Evolutionary conservation across 306 rosid species (phyloP), one percentile per base, ranked within the genome.

Genomic region (Prunus padus): DNA sequence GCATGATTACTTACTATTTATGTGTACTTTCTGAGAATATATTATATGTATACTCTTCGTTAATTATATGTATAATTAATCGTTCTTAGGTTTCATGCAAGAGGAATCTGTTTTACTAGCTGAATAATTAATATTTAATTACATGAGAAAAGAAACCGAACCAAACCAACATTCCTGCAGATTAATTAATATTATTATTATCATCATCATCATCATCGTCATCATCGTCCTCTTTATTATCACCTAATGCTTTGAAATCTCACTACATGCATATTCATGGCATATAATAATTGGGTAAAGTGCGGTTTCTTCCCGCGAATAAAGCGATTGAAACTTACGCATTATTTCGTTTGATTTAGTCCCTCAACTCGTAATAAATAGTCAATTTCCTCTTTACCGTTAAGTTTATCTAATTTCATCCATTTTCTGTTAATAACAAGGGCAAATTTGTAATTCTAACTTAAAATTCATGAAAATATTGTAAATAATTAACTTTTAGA

Each of bases 191-290:
- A 23, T 15, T 57, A 47, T 42, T 28, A 14, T 57, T 22, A 40
- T 72, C 76, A 56, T 56, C 59, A 56, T 72, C 55, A 72, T 13
- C 60, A 40, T 25, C 51, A 10, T 40, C 37, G n/a, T 20, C 20
- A 3, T 33, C 9, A 3, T 16, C 7, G 7, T 7, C 49, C 6
- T 37, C 52, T 30, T 71, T 51, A 15, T 69, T 46, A 47, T 4
- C 40, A 67, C 72, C 42, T 67, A 67, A 50, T 46, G 56, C 47
- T 51, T 76, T 52, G 62, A 67, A 67, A 60, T 44, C 45, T 23
- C 56, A 5, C 4, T 20, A 25, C 71, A 12, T 22, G 71, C 47
- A 3, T 49, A 44, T 65, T 6, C 30, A 22, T 66, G 71, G 37
- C 20, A 4, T 37, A 37, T 37, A 37, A 37, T 37, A 6, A 37